Percentiles rank a stretch among this genome's conserved stretches.
Conservation (phyloP, 352 stramenopile species). For the Globisporangium splendens region DNA sequence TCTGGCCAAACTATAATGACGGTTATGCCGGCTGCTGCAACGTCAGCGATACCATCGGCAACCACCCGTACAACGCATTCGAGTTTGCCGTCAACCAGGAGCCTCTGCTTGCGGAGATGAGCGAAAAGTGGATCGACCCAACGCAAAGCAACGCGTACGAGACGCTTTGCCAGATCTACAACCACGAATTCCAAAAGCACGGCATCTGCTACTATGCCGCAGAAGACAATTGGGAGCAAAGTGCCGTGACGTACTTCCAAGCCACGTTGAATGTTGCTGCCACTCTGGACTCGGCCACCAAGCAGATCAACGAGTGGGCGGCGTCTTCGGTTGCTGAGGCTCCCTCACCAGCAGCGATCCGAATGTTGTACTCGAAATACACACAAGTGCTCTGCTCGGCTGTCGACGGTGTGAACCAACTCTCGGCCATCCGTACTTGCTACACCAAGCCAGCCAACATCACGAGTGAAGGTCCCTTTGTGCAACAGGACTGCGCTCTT, state of each 20-base stretch:
- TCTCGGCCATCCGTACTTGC: conserved; percentile 67
- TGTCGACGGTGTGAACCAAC: conserved; percentile 46
- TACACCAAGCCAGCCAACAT: conserved; percentile 31
- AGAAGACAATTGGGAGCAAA: conserved; percentile 40
- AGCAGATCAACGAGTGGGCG: conserved; percentile 53
- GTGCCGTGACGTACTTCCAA: conserved; percentile 60
- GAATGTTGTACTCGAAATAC: conserved; percentile 52
- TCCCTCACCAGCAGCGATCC: conserved; percentile 29
- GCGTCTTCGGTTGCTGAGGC: conserved; percentile 17
- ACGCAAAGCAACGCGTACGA: conserved; percentile 43
- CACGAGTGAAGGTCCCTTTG: conserved; percentile 1
- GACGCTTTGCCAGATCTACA: conserved; percentile 72
- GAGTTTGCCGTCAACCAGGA: conserved; percentile 40
- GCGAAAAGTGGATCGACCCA: conserved; percentile 54
- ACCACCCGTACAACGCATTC: conserved; percentile 48
- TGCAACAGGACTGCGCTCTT: conserved; percentile 5
- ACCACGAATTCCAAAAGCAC: conserved; percentile 85
- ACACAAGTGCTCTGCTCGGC: conserved; percentile 63
- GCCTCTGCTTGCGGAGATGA: conserved; percentile 47
- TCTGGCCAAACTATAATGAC: conserved; percentile 73
- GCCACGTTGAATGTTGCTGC: conserved; percentile 44
- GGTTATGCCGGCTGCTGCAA: conserved; percentile 68
- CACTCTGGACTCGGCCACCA: conserved; percentile 27
- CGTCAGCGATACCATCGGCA: conserved; percentile 38
- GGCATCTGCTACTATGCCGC: conserved; percentile 57